These are phyloP conservation scores for Microdochium paspali DNA, from an alignment of 2,329 filamentous ascomycete genomes.

Conservation along the genomic window DNA sequence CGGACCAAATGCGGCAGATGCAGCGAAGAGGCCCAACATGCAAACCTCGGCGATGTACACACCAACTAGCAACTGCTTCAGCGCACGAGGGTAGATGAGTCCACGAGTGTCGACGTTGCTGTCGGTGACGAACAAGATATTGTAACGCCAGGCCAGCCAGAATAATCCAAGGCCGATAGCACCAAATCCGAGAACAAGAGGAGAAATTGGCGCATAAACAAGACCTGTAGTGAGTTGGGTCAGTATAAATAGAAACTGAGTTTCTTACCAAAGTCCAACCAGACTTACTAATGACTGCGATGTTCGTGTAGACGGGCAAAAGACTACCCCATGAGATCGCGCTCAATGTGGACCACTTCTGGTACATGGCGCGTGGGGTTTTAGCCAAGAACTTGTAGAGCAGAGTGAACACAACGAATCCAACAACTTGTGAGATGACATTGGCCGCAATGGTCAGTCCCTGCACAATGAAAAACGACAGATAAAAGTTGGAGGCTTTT, in stretches of 20 bases:
- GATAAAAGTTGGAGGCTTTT: slow-evolving; percentile 84
- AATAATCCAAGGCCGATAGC: slow-evolving; percentile 70
- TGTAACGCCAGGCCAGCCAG: slow-evolving; percentile 84
- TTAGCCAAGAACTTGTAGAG: slow-evolving; percentile 65
- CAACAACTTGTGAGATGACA: slow-evolving; percentile 60
- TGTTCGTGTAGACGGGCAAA: slow-evolving; percentile 71
- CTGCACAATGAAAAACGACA: slow-evolving; percentile 90
- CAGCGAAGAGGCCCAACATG: slow-evolving; percentile 74
- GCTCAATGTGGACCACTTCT: slow-evolving; percentile 63
- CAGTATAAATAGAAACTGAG: slow-evolving; percentile 4
- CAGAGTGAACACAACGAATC: slow-evolving; percentile 65
- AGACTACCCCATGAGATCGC: slow-evolving; percentile 77
- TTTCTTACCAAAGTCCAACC: no score
- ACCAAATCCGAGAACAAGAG: slow-evolving; percentile 75
- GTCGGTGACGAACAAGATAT: slow-evolving; percentile 79
- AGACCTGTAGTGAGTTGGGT: slow-evolving; percentile 49
- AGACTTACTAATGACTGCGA: slow-evolving; percentile 64
- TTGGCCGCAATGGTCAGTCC: slow-evolving; percentile 71
- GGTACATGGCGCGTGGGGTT: slow-evolving; percentile 74
- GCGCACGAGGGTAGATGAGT: slow-evolving; percentile 74
- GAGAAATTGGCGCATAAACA: slow-evolving; percentile 79
- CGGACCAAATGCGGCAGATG: slow-evolving; percentile 57
- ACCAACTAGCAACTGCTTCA: slow-evolving; percentile 78
- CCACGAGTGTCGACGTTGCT: slow-evolving; percentile 80
- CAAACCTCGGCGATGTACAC: slow-evolving; percentile 77